Evolutionary conservation across 371 early-diverging fungal genomes (phyloP).

Genomic region (Apophysomyces trapeziformis): DNA sequence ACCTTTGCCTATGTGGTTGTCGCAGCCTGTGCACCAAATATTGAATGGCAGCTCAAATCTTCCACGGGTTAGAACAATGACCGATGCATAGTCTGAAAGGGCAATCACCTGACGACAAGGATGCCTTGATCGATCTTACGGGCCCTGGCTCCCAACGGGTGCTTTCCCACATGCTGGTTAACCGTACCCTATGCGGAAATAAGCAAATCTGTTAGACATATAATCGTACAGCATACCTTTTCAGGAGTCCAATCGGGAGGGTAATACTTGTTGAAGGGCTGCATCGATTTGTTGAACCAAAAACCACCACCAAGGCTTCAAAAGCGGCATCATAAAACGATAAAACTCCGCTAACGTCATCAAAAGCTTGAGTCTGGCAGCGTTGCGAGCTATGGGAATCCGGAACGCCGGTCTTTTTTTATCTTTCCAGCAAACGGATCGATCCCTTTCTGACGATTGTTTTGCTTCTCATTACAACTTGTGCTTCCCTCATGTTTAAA

Average conservation of each 20-base stretch:
- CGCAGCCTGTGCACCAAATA: conserved; percentile 90
- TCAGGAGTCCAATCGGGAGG: conserved; percentile 76
- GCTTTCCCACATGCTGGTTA: conserved; percentile 86
- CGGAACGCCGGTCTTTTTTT: neutral
- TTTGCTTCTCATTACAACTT: no score
- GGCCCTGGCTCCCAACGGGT: conserved; percentile 88
- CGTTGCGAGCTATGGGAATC: no score
- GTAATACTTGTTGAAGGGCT: conserved; percentile 77
- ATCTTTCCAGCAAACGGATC: neutral
- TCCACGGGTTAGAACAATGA: neutral
- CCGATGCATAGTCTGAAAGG: neutral
- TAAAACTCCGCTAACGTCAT: no score
- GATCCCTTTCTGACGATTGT: no score
- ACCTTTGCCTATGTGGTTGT: conserved; percentile 87
- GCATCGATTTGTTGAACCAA: conserved; percentile 37
- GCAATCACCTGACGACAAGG: conserved; percentile 74
- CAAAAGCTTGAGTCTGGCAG: no score
- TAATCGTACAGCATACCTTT: conserved; percentile 42
- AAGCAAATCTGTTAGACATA: neutral
- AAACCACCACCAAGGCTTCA: neutral
- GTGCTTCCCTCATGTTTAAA: no score
- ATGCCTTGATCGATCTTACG: conserved; percentile 91
- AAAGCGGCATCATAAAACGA: no score
- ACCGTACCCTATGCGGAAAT: conserved; percentile 64
- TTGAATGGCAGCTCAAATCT: conserved; percentile 92